Evolutionary conservation across 306 rosid species (phyloP).

Genomic region (Lupinus albus): DNA sequence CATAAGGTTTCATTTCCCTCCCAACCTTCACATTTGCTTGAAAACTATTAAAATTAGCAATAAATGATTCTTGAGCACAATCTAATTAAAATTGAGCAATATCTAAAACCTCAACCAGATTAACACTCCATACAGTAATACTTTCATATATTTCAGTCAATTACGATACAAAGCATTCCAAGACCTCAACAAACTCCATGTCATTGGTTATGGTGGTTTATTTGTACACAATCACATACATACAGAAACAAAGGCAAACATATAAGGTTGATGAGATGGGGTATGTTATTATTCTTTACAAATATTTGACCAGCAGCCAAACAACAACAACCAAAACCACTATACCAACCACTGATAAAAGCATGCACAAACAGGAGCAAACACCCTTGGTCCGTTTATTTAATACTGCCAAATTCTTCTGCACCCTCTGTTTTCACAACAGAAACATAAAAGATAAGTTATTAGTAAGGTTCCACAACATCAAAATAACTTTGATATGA

Average conservation of each 20-base stretch:
- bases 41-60: too few species aligned
- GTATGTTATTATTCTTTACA: conserved; percentile 47
- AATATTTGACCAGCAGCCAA: conserved; percentile 61
- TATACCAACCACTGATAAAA: conserved; percentile 67
- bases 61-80: conserved; percentile 1
- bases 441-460: conserved; percentile 31
- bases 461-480: conserved; percentile 16
- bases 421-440: conserved; percentile 73
- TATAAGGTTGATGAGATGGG: neutral
- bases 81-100: conserved; percentile 13
- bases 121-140: conserved; percentile 10
- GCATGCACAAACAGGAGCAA: conserved; percentile 87
- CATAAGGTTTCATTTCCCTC: neutral
- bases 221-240: conserved; percentile 10
- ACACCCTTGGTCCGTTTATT: conserved; percentile 81
- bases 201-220: conserved; percentile 20
- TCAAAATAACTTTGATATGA: neutral
- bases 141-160: conserved; percentile 24
- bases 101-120: neutral
- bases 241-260: conserved; percentile 27
- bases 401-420: conserved; percentile 77
- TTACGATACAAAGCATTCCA: conserved; percentile 30
- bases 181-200: conserved; percentile 7
- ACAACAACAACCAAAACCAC: conserved; percentile 60
- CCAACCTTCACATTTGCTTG: neutral